Conservation (phyloP, 2,329 filamentous ascomycete genomes). For the Phoma herbarum region DNA sequence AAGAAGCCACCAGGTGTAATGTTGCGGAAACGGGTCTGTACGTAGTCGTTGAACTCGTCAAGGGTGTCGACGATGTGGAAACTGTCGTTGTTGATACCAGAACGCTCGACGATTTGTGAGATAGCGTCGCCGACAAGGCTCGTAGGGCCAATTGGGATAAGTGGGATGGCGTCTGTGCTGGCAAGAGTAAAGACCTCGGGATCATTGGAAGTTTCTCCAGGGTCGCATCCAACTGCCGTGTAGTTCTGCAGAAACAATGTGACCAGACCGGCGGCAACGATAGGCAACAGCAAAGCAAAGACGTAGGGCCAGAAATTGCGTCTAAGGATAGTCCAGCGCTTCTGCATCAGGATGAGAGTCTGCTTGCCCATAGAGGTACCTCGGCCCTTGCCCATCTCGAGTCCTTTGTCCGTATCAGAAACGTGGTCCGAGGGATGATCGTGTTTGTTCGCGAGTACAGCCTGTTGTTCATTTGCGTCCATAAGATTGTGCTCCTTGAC, state of each 20-base stretch:
- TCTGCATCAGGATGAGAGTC: conserved; percentile 76
- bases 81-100: conserved; percentile 33
- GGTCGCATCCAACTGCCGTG: conserved; percentile 58
- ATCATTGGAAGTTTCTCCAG: conserved; percentile 46
- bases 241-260: conserved; percentile 75
- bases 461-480: conserved; percentile 34
- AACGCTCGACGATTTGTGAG: conserved; percentile 39
- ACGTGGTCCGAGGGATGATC: conserved; percentile 40
- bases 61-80: conserved; percentile 69
- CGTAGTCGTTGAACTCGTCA: conserved; percentile 72
- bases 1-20: conserved; percentile 84
- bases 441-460: conserved; percentile 26
- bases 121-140: conserved; percentile 39
- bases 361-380: conserved; percentile 76
- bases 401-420: conserved; percentile 43
- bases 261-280: conserved; percentile 80
- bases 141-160: conserved; percentile 55
- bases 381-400: conserved; percentile 70
- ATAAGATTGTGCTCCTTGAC: conserved; percentile 63
- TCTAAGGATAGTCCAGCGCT: conserved; percentile 79
- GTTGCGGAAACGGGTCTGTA: conserved; percentile 69
- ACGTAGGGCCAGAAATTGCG: conserved; percentile 80
- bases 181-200: conserved; percentile 43
- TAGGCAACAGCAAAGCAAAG: conserved; percentile 77
- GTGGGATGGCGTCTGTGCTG: conserved; percentile 32